Base-by-base conservation (phyloP, 2,329 filamentous ascomycete species). In the Pleoardoris graminearum region DNA sequence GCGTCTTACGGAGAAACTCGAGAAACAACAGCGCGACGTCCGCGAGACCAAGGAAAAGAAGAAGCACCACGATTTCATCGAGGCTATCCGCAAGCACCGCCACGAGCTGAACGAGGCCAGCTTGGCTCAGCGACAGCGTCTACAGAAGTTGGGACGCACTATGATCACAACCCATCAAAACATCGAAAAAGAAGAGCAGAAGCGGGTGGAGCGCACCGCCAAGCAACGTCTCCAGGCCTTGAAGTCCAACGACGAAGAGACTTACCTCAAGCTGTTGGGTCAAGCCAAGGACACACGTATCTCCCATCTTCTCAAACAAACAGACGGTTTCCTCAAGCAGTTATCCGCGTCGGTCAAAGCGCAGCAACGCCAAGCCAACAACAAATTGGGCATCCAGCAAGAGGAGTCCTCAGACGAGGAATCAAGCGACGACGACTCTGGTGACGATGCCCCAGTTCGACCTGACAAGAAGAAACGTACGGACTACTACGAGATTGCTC, bases 211-310 rank as follows among this genome's bases (percentile, higher is more conserved):
- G 79, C 85, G 94, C 59, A 99, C 93, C 8, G 94, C 94, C 59
- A 99, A 99, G 81, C 94, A 99, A 76, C 94, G 94, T 97, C 86
- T 99, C 61, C 93, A 97, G 76, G 94, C 94, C 56, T 83, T 99
- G 73, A 97, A 97, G 79, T 93, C 94, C 67, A 96, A 99, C 85
- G 94, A 99, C 74, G 94, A 99, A 79, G 94, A 97, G 77, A 96
- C 94, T 0, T 99, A 99, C 73, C 85, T 99, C 76, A 97, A 97
- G 76, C 82, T 99, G 70, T 87, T 99, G 66, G 94, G 96, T 70
- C 93, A 99, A 76, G 94, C 94, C 68, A 99, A 99, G 80, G 94
- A 99, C 79, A 97, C 93, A 33, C 93, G 94, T 86, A 99, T 99
- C 60, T 96, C 94, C 7, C 94, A 99, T 73, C 79, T 99, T 68